Base-by-base conservation (phyloP, 495 filamentous ascomycete genomes). In the Articulospora tetracladia region DNA sequence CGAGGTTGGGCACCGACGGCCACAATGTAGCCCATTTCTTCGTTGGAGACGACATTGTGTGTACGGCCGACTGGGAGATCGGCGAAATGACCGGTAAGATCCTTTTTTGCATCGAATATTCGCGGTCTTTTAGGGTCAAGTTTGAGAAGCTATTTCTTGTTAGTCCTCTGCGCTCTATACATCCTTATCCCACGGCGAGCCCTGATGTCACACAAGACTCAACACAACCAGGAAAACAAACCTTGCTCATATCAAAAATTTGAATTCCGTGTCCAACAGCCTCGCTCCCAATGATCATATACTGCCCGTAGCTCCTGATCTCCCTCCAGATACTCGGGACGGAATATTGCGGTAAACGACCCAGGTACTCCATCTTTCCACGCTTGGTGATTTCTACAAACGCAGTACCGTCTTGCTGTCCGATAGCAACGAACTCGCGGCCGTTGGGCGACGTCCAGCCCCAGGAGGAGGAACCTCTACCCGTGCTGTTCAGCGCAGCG, bases 371-470 rank as follows among this genome's bases (percentile, higher is more conserved):
- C 13, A 86, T 66, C 51, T 77, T 75, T n/a, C 83, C 83, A 39
- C 70, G 68, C 17, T 68, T 26, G 55, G 66, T 74, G 62, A 84
- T 73, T 66, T 85, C 81, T 20, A 77, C 76, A 59, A 86, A 85
- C 0, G 83, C 76, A 1, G 83, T 68, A 17, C 82, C 83, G 55
- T 85, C 83, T 26, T 72, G 72, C 61, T 86, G 83, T 1, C 75
- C 82, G 41, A 86, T 75, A 30, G 78, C 81, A 25, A 81, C 73
- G 66, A 86, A 79, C 58, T 86, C 83, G 13, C 82, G 77, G n/a
- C 80, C 83, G n/a, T 76, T 71, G 0, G 66, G 63, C 8, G 76
- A 80, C 0, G 83, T 85, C 83, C 83, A 84, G 1, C 81, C 83
- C 73, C 77, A 60, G 26, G 57, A 60, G 17, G 26, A 41, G n/a